Evolutionary conservation across 352 stramenopile genomes (phyloP), one percentile per base, ranked within the genome.

Genomic region (Globisporangium iwayamae): DNA sequence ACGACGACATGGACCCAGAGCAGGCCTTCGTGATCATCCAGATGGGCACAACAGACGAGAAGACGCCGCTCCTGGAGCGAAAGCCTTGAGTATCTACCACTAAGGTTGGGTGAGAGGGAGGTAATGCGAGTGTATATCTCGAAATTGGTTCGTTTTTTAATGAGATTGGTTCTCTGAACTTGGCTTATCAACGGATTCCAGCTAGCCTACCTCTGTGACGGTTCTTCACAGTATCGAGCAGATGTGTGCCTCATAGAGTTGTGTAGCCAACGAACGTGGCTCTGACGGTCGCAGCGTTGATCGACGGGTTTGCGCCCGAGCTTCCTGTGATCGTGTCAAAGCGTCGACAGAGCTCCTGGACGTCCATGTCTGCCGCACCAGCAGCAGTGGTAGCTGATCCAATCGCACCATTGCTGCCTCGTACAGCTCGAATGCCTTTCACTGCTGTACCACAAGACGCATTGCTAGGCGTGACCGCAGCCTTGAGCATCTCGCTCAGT

Each of bases 381-480:
- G 36, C 43, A 18, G 25, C 28, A 39, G 14, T 38, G 1, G 13
- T 2, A n/a, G 14, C 5, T 1, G 11, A 2, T n/a, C 30, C 22
- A 36, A 25, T 43, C 58, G 28, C 56, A 5, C 39, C 52, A n/a
- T 9, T 41, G 16, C 46, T 39, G 68, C 68, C 76, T n/a, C 77
- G 76, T 50, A 84, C 79, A 5, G 54, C 79, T 3, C 78, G 78
- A 16, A 70, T 75, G 20, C 75, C 75, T 22, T 83, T 87, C 30
- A 81, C 68, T 0, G 66, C 77, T 16, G 83, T 67, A 1, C 83
- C 83, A 54, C 79, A 86, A 2, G 83, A 84, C 30, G 77, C 73
- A 47, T 74, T 62, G 28, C 46, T 47, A 2, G 76, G 76, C 4
- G 73, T 77, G 39, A 75, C 63, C 4, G 65, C 53, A 1, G 51